phyloP scores from a whole-genome alignment of 1,139 yeast species.

The Saccharomyces hybrid region DNA sequence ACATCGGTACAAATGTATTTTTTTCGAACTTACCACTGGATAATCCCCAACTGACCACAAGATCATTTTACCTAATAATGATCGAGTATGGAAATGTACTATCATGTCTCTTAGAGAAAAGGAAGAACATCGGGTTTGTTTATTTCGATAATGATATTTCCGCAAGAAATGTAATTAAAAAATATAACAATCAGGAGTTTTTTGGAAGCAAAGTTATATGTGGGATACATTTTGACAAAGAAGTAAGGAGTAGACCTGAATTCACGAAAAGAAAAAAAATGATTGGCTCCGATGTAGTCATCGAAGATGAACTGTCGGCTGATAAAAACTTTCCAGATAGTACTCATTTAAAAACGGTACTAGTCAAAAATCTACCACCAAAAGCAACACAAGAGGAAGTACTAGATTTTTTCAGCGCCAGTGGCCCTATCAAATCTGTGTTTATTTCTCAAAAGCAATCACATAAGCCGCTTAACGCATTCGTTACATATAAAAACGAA shows the following conservation, averaged over 20 bases:
- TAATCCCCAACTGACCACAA: slow-evolving; percentile 32
- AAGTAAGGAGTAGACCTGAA: slow-evolving; percentile 30
- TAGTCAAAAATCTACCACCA: too few relatives aligned
- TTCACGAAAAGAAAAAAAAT: slow-evolving; percentile 22
- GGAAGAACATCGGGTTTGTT: slow-evolving; percentile 40
- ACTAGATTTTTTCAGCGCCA: too few relatives aligned
- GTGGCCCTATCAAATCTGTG: too few relatives aligned
- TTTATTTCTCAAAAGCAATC: too few relatives aligned
- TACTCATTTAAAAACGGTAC: too few relatives aligned
- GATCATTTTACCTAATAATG: slow-evolving; percentile 39
- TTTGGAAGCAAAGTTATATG: slow-evolving; percentile 30
- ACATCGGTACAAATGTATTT: slow-evolving; percentile 26
- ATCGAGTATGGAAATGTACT: slow-evolving; percentile 37
- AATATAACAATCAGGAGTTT: slow-evolving; percentile 30
- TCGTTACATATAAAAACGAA: too few relatives aligned
- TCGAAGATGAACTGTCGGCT: slow-evolving; percentile 17
- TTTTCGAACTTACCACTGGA: slow-evolving; percentile 33
- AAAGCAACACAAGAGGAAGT: too few relatives aligned
- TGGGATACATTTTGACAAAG: slow-evolving; percentile 40
- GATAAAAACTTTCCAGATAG: too few relatives aligned
- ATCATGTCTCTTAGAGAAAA: slow-evolving; percentile 39
- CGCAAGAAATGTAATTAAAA: slow-evolving; percentile 37
- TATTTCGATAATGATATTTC: slow-evolving; percentile 36
- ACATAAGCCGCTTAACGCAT: too few relatives aligned
- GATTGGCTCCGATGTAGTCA: slow-evolving; percentile 19